Conservation (phyloP, 106 monocot species). For the Narthecium ossifragum region DNA sequence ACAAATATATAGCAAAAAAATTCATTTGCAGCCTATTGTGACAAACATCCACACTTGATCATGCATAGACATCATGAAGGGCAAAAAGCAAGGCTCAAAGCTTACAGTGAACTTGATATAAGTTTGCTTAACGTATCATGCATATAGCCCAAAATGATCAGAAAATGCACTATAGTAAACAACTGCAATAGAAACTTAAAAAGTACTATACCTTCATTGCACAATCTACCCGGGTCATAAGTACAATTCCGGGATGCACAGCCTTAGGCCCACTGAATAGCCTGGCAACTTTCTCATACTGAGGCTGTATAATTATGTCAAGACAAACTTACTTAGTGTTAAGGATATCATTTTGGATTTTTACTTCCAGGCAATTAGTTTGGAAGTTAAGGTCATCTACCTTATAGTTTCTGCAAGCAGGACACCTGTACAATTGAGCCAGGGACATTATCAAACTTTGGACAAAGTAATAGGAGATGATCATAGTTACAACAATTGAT, state of each 20-base stretch:
- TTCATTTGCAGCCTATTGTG: too few relatives aligned
- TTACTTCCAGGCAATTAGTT: conserved; percentile 3
- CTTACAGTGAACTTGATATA: too few relatives aligned
- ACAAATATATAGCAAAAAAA: too few relatives aligned
- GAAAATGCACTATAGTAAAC: too few relatives aligned
- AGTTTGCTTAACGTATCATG: too few relatives aligned
- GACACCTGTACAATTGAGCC: conserved; percentile 51
- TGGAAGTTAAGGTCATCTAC: conserved; percentile 27
- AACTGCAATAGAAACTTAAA: too few relatives aligned
- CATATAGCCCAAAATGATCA: too few relatives aligned
- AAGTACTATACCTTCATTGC: conserved; percentile 62
- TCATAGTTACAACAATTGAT: neutral
- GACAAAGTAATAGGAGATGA: neutral
- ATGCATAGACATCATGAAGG: too few relatives aligned
- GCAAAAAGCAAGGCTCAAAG: too few relatives aligned
- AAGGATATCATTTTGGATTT: too few relatives aligned
- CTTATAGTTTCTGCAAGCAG: conserved; percentile 99
- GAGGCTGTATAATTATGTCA: conserved; percentile 58
- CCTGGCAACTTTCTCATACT: conserved; percentile 94
- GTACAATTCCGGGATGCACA: conserved; percentile 79
- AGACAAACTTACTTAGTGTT: conserved; percentile 2
- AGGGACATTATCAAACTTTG: neutral
- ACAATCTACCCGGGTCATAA: conserved; percentile 92
- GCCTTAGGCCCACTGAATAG: conserved; percentile 94
- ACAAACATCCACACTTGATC: too few relatives aligned